Conservation (phyloP, 2,329 filamentous ascomycete genomes). For the Apiospora hydei region DNA sequence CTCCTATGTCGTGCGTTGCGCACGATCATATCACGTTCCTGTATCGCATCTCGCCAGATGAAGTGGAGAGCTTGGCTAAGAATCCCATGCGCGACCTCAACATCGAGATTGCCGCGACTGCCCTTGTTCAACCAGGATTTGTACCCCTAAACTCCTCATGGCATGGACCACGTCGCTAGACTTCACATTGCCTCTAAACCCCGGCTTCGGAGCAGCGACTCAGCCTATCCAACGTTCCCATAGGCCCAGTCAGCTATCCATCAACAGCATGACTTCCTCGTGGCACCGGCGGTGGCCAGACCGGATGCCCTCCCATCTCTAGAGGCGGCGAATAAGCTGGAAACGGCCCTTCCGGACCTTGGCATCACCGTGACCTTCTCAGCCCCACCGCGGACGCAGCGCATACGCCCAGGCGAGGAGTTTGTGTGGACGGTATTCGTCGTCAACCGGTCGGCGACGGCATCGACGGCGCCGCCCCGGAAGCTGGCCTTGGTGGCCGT, state of each 20-base stretch:
- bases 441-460: slow-evolving; percentile 68
- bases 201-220: slow-evolving; percentile 64
- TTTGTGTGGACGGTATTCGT: slow-evolving; percentile 80
- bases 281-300: slow-evolving; percentile 62
- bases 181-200: slow-evolving; percentile 71
- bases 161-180: slow-evolving; percentile 74
- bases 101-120: slow-evolving; percentile 67
- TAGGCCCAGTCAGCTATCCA: slow-evolving; percentile 69
- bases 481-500: slow-evolving; percentile 76
- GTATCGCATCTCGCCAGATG: slow-evolving; percentile 68
- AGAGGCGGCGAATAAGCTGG: slow-evolving; percentile 57
- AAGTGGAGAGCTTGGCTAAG: slow-evolving; percentile 53
- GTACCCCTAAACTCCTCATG: slow-evolving; percentile 68
- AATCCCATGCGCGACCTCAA: slow-evolving; percentile 60
- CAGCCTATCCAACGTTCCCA: slow-evolving; percentile 68
- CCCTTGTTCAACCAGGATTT: slow-evolving; percentile 62
- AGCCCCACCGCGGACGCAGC: slow-evolving; percentile 58
- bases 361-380: slow-evolving; percentile 80
- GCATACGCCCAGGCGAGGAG: slow-evolving; percentile 66
- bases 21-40: slow-evolving; percentile 80
- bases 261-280: slow-evolving; percentile 63
- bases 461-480: slow-evolving; percentile 52
- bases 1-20: slow-evolving; percentile 68
- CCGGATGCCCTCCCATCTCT: slow-evolving; percentile 68
- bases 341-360: slow-evolving; percentile 63